Base-by-base conservation (phyloP, 148 eudicot species). In the Vaccinium darrowii region DNA sequence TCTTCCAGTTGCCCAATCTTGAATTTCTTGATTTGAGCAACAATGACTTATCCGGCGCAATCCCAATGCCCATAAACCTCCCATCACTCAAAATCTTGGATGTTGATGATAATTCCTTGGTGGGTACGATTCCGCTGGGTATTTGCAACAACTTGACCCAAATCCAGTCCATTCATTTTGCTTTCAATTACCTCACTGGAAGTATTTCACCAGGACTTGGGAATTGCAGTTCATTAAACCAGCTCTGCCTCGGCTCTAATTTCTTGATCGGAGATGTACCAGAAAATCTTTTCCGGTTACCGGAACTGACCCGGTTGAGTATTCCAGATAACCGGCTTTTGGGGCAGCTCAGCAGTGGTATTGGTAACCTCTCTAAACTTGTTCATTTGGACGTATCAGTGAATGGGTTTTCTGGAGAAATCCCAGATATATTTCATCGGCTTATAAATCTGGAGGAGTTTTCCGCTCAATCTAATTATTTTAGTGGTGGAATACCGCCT, bases 331-430 rank as follows among this genome's bases (percentile, higher is more conserved):
- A 86, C 60, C 11, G 7, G 80, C 81, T 88, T 39, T 54, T 81
- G 1, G 86, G 86, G 10, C 1, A 67, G 47, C 79, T 86, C 79
- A 78, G 79, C 36, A 18, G n/a, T 0, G 72, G 72, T 11, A 54
- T 81, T 10, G 80, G 90, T 84, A 86, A 83, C n/a, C 86, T 86
- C 57, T 84, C 88, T 58, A 81, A 82, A 56, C 80, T 88, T 58
- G 76, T 81, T 25, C 72, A 27, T 54, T 81, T 88, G 25, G 90
- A 88, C 67, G 60, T 88, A 47, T 88, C 88, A 1, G 16, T 12
- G 6, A 88, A 88, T 78, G 53, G 23, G 21, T 76, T 88, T 65
- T 86, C 83, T 10, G 88, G 88, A 2, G 4, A 14, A 1, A 80
- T 88, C 5, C 90, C 90, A 7, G 88, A 88, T 84, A 73, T 84